Evolutionary conservation across 176 grass and related monocot genomes (phyloP).

Genomic region (Hordeum vulgare): MorexV3_pseudomolecules_assembly NC_058521.1:88878608-88879107

Average conservation of each 20-base stretch:
- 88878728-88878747: conserved; percentile 88
- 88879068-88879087: too few relatives aligned
- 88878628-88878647: conserved; percentile 64
- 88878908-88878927: conserved; percentile 87
- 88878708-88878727: conserved; percentile 77
- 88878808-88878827: conserved; percentile 36
- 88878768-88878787: conserved; percentile 20
- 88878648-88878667: conserved; percentile 65
- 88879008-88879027: too few relatives aligned
- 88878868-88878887: conserved; percentile 13
- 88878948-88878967: too few relatives aligned
- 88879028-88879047: too few relatives aligned
- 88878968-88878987: too few relatives aligned
- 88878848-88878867: conserved; percentile 15
- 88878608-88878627: conserved; percentile 61
- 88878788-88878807: conserved; percentile 8
- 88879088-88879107: too few relatives aligned
- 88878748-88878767: conserved; percentile 78
- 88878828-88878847: conserved; percentile 33
- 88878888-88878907: conserved; percentile 62
- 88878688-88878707: conserved; percentile 92
- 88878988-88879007: too few relatives aligned
- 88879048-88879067: too few relatives aligned
- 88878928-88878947: conserved; percentile 62
- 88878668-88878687: conserved; percentile 82